Base-by-base conservation (phyloP, 345 rosid genomes). In the Orychophragmus violaceus region DNA sequence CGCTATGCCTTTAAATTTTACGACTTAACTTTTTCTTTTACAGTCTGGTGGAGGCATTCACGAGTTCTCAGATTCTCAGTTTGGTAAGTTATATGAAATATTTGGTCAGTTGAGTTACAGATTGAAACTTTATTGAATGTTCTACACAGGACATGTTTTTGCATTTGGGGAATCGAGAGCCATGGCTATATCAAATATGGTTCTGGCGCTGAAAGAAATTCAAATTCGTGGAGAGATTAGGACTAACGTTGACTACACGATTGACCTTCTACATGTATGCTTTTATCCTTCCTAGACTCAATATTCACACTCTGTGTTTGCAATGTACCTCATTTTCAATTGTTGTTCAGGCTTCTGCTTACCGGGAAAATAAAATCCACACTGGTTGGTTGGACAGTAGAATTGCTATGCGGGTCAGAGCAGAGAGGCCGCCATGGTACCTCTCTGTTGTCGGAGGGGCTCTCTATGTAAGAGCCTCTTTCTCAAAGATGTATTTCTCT, bases 31-130 rank as follows among this genome's bases (percentile, higher is more conserved):
- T 76, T 44, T 16, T 74, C 75, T 74, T 74, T 62, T 78, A 80
- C 89, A 95, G 99, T 91, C 99, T 57, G 99, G 99, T 70, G 99
- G 99, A 78, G 99, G 99, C 79, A 95, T 95, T 81, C 99, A 91
- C 62, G 97, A 95, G 82, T 95, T 95, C 78, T 95, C 99, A 53
- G 99, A 95, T 85, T 95, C 99, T 49, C 99, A 95, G 82, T 95
- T 95, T 80, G 99, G 99, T 95, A 78, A 78, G 90, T 57, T 54
- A 45, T 10, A 33, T 59, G 23, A 55, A 25, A 28, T 3, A 45
- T 59, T 16, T 41, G 14, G 10, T 30, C 24, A 49, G 48, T 60
- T 60, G 51, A 67, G 44, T 53, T 12, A 59, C 77, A 24, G 18
- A 12, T 36, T 67, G 28, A 67, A 44, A 25, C 35, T 45, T 41